Evolutionary conservation across 2,329 filamentous ascomycete genomes (phyloP).

Genomic region (Xylariaceae sp.): DNA sequence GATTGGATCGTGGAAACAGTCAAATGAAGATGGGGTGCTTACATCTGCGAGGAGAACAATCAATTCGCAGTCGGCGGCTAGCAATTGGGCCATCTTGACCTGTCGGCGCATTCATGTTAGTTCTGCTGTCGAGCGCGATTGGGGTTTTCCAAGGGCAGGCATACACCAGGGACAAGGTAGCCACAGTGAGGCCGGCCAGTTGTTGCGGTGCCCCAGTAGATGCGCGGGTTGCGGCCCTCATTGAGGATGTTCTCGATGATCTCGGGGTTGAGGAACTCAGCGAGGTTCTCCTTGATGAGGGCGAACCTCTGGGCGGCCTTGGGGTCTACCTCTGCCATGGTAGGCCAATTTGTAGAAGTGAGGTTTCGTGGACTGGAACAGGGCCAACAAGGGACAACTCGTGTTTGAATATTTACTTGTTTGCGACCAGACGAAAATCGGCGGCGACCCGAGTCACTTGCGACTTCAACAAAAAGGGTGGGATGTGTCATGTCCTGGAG

Average conservation of each 20-base stretch:
- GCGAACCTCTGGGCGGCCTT: conserved; percentile 54
- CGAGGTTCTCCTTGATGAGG: conserved; percentile 77
- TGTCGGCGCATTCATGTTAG: conserved; percentile 5
- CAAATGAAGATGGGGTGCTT: background rate
- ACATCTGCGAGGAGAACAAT: conserved; percentile 74
- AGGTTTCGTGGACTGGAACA: too few species aligned
- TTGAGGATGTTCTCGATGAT: conserved; percentile 74
- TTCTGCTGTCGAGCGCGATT: background rate
- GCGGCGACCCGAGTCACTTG: too few species aligned
- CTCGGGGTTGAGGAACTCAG: conserved; percentile 79
- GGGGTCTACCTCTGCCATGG: too few species aligned
- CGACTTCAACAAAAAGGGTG: too few species aligned
- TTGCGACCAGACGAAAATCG: too few species aligned
- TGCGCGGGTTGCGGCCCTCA: conserved; percentile 67
- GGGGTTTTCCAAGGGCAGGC: background rate
- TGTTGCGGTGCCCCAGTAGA: conserved; percentile 74
- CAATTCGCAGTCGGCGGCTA: conserved; percentile 79
- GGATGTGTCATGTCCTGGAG: too few species aligned
- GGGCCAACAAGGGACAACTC: too few species aligned
- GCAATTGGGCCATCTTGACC: conserved; percentile 85
- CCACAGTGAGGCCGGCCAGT: conserved; percentile 78
- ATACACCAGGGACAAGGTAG: conserved; percentile 74
- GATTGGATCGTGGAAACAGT: background rate
- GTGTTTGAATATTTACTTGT: too few species aligned
- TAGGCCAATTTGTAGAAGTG: too few species aligned